Base-by-base conservation (phyloP, 2,329 filamentous ascomycete genomes). In the Sporothrix sp. region DNA sequence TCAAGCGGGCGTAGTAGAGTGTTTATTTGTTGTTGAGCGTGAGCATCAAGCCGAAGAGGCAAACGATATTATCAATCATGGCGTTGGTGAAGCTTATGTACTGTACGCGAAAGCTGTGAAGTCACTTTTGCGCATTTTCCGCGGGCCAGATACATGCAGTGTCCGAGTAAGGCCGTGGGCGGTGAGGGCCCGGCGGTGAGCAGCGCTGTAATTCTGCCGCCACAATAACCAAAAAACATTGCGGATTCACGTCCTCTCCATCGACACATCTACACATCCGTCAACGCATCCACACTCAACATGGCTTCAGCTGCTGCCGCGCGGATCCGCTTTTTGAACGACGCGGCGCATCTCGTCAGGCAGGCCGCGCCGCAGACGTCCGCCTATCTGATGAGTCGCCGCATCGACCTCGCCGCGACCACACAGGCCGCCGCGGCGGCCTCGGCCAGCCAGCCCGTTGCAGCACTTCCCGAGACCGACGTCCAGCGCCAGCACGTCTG, bases 1-100 rank as follows among this genome's bases (percentile, higher is more conserved):
- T 98, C 58, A 76, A 79, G 57, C 76, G 88, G 57, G 79, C 81
- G 32, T 93, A 37, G 27, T 28, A 28, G 10, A 28, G 25, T 28
- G 6, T 28, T 28, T 28, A n/a, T 28, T 28, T 28, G 25, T 28
- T n/a, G n/a, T n/a, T n/a, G n/a, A n/a, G n/a, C n/a, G n/a, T n/a
- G n/a, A n/a, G n/a, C n/a, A n/a, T n/a, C n/a, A n/a, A n/a, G n/a
- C n/a, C n/a, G n/a, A n/a, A n/a, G n/a, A n/a, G n/a, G n/a, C n/a
- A n/a, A n/a, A n/a, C n/a, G 25, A 28, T 28, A 28, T 28, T 28
- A 28, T 28, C n/a, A n/a, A n/a, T n/a, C n/a, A n/a, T n/a, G n/a
- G n/a, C n/a, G n/a, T n/a, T n/a, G n/a, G n/a, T n/a, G n/a, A n/a
- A n/a, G n/a, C n/a, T n/a, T n/a, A n/a, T n/a, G n/a, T n/a, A n/a